A percentile compares a stretch with the other conserved stretches of the same genome.
Conservation (phyloP, 768 basidiomycete species). For the Amanita rubescens region DNA sequence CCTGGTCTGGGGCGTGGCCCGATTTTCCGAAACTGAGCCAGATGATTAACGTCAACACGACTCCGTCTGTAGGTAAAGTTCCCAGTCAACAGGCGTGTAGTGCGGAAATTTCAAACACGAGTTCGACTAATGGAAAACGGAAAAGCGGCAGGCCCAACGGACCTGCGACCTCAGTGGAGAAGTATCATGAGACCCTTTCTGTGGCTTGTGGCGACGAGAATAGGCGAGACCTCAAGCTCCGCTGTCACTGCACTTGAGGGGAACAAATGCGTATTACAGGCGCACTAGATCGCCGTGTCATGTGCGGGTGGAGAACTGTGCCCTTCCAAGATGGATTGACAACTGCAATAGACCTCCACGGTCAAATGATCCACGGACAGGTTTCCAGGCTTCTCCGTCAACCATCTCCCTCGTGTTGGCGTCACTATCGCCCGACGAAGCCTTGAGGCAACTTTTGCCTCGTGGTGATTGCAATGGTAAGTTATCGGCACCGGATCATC, state of each 20-base stretch:
- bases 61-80: background rate
- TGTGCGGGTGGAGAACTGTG: background rate
- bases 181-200: background rate
- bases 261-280: background rate
- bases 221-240: background rate
- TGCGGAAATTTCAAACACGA: slow-evolving; percentile 1
- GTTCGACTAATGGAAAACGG: background rate
- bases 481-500: background rate
- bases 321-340: background rate
- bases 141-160: background rate
- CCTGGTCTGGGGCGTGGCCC: slow-evolving; percentile 2
- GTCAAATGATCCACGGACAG: background rate
- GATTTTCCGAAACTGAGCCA: background rate
- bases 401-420: background rate
- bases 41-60: background rate
- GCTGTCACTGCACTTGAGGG: background rate
- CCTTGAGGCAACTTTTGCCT: slow-evolving; percentile 1
- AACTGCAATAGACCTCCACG: background rate
- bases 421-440: background rate
- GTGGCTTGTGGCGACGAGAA: background rate
- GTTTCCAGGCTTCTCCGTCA: background rate
- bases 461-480: slow-evolving; percentile 1
- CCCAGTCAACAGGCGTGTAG: background rate
- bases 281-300: background rate
- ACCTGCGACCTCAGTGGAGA: background rate